phyloP scores from a whole-genome alignment of 805 yeast species.

The Candida tammaniensis region DNA sequence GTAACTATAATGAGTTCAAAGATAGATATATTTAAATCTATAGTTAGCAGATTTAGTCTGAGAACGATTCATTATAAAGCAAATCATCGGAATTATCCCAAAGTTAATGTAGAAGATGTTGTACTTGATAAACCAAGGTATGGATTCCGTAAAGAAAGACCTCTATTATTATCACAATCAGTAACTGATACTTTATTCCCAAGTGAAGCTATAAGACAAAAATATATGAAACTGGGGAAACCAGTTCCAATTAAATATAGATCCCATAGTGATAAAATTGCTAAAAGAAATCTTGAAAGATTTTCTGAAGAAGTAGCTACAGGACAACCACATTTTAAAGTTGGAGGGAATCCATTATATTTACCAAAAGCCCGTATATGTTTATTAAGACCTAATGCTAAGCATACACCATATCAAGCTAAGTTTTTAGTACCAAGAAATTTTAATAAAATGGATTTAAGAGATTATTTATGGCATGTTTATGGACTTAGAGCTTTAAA shows the following conservation, averaged over 20 bases:
- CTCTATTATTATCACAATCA: slow-evolving; percentile 36
- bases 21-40: too few relatives aligned
- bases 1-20: too few relatives aligned
- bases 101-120: slow-evolving; percentile 38
- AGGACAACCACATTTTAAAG: slow-evolving; percentile 75
- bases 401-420: slow-evolving; percentile 96
- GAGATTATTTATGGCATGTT: slow-evolving; percentile 88
- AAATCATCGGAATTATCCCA: slow-evolving; percentile 33
- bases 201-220: slow-evolving; percentile 29
- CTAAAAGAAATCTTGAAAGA: slow-evolving; percentile 36
- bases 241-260: slow-evolving; percentile 41
- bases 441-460: slow-evolving; percentile 88
- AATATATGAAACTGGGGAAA: slow-evolving; percentile 36
- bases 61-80: slow-evolving; percentile 31
- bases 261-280: slow-evolving; percentile 31
- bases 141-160: slow-evolving; percentile 39
- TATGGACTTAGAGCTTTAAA: slow-evolving; percentile 89
- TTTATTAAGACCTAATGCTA: slow-evolving; percentile 87
- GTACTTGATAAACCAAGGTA: slow-evolving; percentile 34
- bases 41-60: too few relatives aligned
- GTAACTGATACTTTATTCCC: slow-evolving; percentile 43
- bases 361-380: slow-evolving; percentile 85
- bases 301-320: slow-evolving; percentile 51
- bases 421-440: slow-evolving; percentile 91
- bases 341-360: slow-evolving; percentile 73